A percentile compares a stretch with the other conserved stretches of the same genome.
phyloP scores from a whole-genome alignment of 192 early-diverging fungal species.

The Entophlyctis luteolus region DNA sequence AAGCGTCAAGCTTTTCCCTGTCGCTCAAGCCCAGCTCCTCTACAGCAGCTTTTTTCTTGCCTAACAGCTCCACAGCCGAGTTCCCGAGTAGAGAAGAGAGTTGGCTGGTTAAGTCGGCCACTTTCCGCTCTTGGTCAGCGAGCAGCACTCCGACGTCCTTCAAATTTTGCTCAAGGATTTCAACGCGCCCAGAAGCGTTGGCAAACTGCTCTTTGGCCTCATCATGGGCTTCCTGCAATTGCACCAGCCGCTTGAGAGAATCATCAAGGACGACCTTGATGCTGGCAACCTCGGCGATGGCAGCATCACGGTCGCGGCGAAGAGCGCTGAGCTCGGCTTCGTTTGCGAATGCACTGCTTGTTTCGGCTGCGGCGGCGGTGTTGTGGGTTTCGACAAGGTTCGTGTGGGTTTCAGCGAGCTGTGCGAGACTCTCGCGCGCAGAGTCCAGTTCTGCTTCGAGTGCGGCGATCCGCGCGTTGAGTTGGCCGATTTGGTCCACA shows the following conservation, averaged over 20 bases:
- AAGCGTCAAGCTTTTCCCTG: background rate
- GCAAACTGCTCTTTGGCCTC: background rate
- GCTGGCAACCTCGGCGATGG: background rate
- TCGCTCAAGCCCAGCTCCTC: background rate
- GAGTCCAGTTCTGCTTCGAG: background rate
- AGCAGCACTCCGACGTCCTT: background rate
- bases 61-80: background rate
- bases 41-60: background rate
- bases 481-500: background rate
- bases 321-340: background rate
- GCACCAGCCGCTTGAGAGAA: background rate
- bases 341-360: background rate
- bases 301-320: background rate
- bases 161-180: slow-evolving; percentile 3
- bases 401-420: background rate
- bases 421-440: background rate
- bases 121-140: background rate
- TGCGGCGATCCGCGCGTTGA: background rate
- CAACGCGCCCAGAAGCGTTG: background rate
- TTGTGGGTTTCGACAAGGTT: background rate
- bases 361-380: background rate
- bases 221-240: background rate
- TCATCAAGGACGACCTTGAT: background rate
- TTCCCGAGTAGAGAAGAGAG: background rate
- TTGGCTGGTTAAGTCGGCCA: background rate